Evolutionary conservation across 495 filamentous ascomycete species (phyloP).

Genomic region (Xylaria telfairii): DNA sequence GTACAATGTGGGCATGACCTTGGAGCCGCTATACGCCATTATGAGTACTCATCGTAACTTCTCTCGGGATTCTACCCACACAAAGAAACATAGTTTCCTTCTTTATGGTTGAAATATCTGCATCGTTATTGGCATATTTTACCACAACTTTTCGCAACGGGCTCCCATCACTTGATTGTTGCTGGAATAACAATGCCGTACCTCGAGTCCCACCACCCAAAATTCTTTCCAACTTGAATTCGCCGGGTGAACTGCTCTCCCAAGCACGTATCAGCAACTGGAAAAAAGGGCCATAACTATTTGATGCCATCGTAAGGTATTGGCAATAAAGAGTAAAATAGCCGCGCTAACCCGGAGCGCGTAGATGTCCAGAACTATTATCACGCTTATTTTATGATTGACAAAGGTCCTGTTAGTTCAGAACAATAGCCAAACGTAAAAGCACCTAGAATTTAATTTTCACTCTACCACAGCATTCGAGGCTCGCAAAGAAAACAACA

Average conservation of each 20-base stretch:
- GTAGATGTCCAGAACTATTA: background rate
- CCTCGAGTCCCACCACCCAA: background rate
- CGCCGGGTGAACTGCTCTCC: background rate
- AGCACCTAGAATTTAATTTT: too few species aligned
- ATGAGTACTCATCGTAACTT: background rate
- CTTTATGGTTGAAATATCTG: background rate
- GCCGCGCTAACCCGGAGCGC: background rate
- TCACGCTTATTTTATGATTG: background rate
- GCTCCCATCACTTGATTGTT: background rate
- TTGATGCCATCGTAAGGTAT: background rate
- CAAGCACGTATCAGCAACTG: background rate
- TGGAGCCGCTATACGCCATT: background rate
- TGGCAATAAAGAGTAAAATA: background rate
- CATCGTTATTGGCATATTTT: background rate
- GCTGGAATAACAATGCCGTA: background rate
- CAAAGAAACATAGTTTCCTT: background rate
- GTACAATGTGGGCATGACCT: background rate
- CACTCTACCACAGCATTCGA: too few species aligned
- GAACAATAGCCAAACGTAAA: too few species aligned
- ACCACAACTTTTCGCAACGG: background rate
- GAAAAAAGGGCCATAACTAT: background rate
- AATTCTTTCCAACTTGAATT: background rate
- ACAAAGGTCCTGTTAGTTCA: too few species aligned
- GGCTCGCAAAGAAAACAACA: too few species aligned
- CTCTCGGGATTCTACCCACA: background rate